Evolutionary conservation across 2,329 filamentous ascomycete species (phyloP), one percentile per base, ranked within the genome.

Genomic region (Pyrenophora teres): DNA sequence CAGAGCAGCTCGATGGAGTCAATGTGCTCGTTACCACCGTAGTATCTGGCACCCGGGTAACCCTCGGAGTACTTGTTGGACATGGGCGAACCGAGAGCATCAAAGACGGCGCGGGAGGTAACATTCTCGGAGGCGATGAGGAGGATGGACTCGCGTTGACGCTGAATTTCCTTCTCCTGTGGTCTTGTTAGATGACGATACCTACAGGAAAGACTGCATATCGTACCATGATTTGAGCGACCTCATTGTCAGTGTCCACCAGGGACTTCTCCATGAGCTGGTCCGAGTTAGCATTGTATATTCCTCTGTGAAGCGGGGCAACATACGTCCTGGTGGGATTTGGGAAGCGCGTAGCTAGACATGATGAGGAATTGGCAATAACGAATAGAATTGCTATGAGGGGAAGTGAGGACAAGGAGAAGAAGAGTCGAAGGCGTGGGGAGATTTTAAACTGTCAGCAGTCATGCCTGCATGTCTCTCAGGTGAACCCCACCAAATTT

Each of bases 41-140:
- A 97, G 79, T 97, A 97, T 71, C 93, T 84, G 55, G 93, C 93
- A 50, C 94, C 94, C 27, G 93, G 94, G 69, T 99, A 99, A 44
- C 94, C 94, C 76, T 99, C 94, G 0, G 94, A 97, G 79, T 99
- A 99, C 76, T 99, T 97, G 78, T 97, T 96, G 78, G 90, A 76
- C 74, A 76, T 76, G 62, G 73, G 72, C 48, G 74, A 75, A 46
- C 74, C 90, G 89, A 73, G 61, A 53, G 76, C 69, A 68, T 74
- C 73, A 56, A 70, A 73, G 59, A 74, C 66, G 62, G 68, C 69
- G 63, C 69, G 66, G 50, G 68, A 72, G 31, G 67, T 71, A 59
- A 73, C 73, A 65, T 76, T 74, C 57, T 76, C 70, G 38, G 78
- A 76, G 68, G 56, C 56, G 48, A 67, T 65, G 36, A 68, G 54